Evolutionary conservation across 2,329 filamentous ascomycete genomes (phyloP), one percentile per base, ranked within the genome.

Genomic region (Sporothrix humicola): DNA sequence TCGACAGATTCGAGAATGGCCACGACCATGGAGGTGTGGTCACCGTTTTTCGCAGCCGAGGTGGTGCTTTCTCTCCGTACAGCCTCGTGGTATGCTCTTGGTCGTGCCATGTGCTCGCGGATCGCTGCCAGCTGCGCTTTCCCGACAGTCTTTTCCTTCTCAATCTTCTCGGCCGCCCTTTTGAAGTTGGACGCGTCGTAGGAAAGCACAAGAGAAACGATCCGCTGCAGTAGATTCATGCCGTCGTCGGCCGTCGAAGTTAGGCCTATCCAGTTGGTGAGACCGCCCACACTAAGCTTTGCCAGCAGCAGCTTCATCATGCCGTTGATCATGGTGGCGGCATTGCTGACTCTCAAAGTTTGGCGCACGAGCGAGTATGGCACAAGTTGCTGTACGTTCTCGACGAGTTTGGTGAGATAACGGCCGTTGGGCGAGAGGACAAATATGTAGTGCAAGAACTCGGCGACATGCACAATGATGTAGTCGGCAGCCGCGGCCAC

Each of bases 241-340:
- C 93, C 93, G 77, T 94, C 92, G 75, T 93, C 89, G 0, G 90
- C 88, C 65, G 89, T 89, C 65, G 88, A 87, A 0, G 91, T 94
- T 54, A 93, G 80, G 0, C 93, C 92, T 12, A 95, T 87, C 91
- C 91, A 95, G 79, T 94, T 95, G 4, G 93, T 93, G 69, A 95
- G 82, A 8, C 89, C 89, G 1, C 89, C 90, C 4, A 95, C 85
- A 76, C 91, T 92, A 73, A 94, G 83, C 82, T 96, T 96, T n/a
- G 92, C 90, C 15, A 96, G 85, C 17, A 95, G 85, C 17, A 95
- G 83, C 71, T 86, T 87, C 80, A 93, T 87, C 86, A 95, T 90
- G 73, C 87, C 92, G 78, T 87, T 92, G 73, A 95, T 90, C 93
- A 96, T 95, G 23, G 90, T 92, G 0, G 92, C 92, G 0, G 92